Percentiles rank a stretch among this genome's conserved stretches.
Conservation (phyloP, 768 basidiomycete species). For the Lentinula edodes region DNA sequence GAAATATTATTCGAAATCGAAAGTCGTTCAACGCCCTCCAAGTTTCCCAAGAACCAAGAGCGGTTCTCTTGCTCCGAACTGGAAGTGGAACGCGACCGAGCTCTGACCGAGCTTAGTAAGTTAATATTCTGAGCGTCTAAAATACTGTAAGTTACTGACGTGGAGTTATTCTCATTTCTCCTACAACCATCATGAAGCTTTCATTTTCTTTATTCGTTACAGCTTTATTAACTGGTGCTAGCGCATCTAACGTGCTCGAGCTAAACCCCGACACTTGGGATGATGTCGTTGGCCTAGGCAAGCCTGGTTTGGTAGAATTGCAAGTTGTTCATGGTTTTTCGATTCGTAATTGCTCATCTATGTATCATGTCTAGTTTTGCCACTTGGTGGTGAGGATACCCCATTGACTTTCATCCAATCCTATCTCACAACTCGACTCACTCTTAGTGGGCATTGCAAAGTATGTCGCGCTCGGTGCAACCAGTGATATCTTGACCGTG, state of each 20-base stretch:
- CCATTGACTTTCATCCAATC: not conserved
- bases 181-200: constrained; percentile 49
- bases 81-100: not conserved
- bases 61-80: not conserved
- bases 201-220: constrained; percentile 50
- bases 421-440: not conserved
- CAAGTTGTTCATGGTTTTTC: constrained; percentile 34
- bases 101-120: constrained; percentile 1
- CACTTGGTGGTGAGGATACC: constrained; percentile 71
- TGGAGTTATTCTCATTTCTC: constrained; percentile 21
- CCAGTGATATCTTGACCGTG: not conserved
- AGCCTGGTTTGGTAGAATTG: constrained; percentile 89
- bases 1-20: too few relatives aligned
- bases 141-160: constrained; percentile 11
- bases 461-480: constrained; percentile 28
- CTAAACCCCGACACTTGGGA: constrained; percentile 75
- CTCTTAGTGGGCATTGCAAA: constrained; percentile 78
- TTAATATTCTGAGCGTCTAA: not conserved
- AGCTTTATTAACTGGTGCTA: constrained; percentile 47
- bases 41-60: not conserved
- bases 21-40: too few relatives aligned
- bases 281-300: constrained; percentile 66
- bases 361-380: constrained; percentile 52
- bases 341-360: constrained; percentile 6
- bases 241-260: constrained; percentile 82